These are phyloP conservation scores for Xylaria acuta DNA, from an alignment of 495 filamentous ascomycete species.

Conservation along the genomic window DNA sequence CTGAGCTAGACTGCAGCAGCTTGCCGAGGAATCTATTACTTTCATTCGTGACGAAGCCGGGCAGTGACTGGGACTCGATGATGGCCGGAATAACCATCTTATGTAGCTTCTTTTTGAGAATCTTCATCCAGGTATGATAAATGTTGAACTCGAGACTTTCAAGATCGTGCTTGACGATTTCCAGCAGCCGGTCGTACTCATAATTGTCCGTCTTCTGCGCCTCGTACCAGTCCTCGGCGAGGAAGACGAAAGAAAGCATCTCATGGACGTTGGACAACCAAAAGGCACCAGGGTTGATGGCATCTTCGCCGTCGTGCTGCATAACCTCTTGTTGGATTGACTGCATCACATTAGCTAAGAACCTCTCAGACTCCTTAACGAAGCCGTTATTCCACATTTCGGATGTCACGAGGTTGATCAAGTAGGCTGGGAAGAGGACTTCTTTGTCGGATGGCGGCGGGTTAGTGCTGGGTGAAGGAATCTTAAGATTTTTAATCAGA, in stretches of 20 bases:
- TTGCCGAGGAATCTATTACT: slow-evolving; percentile 98
- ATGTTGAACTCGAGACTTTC: slow-evolving; percentile 99
- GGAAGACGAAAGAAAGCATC: slow-evolving; percentile 99
- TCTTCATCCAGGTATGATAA: slow-evolving; percentile 99
- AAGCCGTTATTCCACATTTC: slow-evolving; percentile 99
- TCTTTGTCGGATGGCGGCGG: slow-evolving; percentile 96
- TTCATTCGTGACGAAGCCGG: slow-evolving; percentile 98
- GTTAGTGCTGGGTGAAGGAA: slow-evolving; percentile 80
- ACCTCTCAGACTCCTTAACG: slow-evolving; percentile 98
- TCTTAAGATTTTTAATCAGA: slow-evolving; percentile 94
- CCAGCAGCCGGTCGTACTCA: slow-evolving; percentile 95
- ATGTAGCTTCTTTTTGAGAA: slow-evolving; percentile 96
- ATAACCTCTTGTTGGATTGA: slow-evolving; percentile 99
- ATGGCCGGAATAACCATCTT: slow-evolving; percentile 99
- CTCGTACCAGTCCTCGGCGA: slow-evolving; percentile 99
- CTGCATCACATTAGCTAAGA: slow-evolving; percentile 99
- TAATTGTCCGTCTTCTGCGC: slow-evolving; percentile 99
- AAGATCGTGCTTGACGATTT: slow-evolving; percentile 98
- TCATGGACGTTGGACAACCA: slow-evolving; percentile 99
- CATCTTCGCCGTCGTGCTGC: slow-evolving; percentile 97
- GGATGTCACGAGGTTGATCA: slow-evolving; percentile 98
- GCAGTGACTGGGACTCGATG: slow-evolving; percentile 97
- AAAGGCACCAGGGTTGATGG: slow-evolving; percentile 96
- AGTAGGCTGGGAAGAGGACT: slow-evolving; percentile 95
- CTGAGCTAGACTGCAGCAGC: slow-evolving; percentile 83